Base-by-base conservation (phyloP, 2,329 filamentous ascomycete genomes). In the Trichoderma breve region DNA sequence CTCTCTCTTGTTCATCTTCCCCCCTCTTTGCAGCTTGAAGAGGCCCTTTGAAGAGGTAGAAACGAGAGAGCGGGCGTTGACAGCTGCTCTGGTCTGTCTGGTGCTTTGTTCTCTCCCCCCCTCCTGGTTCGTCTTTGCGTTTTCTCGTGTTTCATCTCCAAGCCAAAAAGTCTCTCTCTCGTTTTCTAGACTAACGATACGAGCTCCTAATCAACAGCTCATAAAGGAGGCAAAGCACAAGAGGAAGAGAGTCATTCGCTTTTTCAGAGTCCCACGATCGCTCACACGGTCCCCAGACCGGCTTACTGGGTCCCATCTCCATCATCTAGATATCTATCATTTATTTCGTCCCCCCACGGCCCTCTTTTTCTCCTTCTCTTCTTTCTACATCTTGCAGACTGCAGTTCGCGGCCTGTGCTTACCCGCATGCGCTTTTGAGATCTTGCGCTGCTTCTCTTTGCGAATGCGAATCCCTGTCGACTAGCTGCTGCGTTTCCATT, bases 391-490 rank as follows among this genome's bases (percentile, higher is more conserved):
- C 53, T 58, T 43, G 53, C 51, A 67, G 64, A 67, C 32, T 67
- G 64, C 64, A 58, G 51, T 58, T 58, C 53, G 34, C 64, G 53
- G 36, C 66, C 32, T 61, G 53, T 34, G 65, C 65, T 60, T 57
- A 60, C 34, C 65, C 65, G 55, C 65, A 69, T 65, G 39, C 39
- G 62, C 26, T 14, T 51, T 53, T 34, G 39, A 43, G 34, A 51
- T 69, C 36, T 32, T 34, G 18, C 34, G 26, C 66, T 39, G 34
- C 53, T 57, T 11, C 24, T 67, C 6, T 39, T 36, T 47, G 30
- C 65, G 55, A 51, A 69, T 47, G 26, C 55, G 55, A 34, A 69
- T 47, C 55, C 53, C 66, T 69, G 66, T 69, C 55, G 36, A 39
- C 36, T 21, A 61, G 26, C n/a, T 43, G 36, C 60, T 60, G 34